Evolutionary conservation across 148 eudicot genomes (phyloP), one percentile per base, ranked within the genome.

Genomic region (Camellia japonica): DNA sequence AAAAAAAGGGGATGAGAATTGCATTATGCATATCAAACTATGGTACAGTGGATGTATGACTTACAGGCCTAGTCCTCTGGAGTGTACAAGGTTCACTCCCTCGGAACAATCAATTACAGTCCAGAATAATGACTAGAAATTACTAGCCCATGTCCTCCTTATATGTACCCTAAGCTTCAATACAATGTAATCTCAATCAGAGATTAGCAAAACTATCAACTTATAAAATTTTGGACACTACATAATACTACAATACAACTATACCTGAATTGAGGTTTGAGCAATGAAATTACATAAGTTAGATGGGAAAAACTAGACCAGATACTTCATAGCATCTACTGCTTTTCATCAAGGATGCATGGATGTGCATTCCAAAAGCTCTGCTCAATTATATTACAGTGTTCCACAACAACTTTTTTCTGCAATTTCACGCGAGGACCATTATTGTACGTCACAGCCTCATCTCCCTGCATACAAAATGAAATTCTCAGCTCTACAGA

Each of bases 321-420:
- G 78, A 42, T 2, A 42, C 16, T 13, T 61, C 80, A 66, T 19
- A 19, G 61, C 41, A 20, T 4, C 74, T 49, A 41, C 7, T 7
- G 14, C 42, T 51, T 55, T 76, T 75, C 87, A 67, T 78, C 74
- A n/a, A 93, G 88, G 76, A 93, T 90, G 79, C 84, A 79, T 23
- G 90, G 84, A 80, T 88, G 91, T 51, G 82, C 85, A 76, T 77
- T 76, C 97, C 97, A 93, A 71, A 93, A 93, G 74, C 70, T 75
- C 47, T 75, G 75, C 38, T 93, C 92, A 63, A 93, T 93, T 76
- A 93, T 91, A 69, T 93, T 87, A 61, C 88, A 85, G 73, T 93
- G 87, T 16, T 84, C 79, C 60, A 93, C 84, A 15, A 89, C 88
- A 64, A 90, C 75, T 82, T 77, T 84, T 81, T 80, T 86, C 38